Evolutionary conservation across 345 rosid species (phyloP).

Genomic region (Brassica incana): DNA sequence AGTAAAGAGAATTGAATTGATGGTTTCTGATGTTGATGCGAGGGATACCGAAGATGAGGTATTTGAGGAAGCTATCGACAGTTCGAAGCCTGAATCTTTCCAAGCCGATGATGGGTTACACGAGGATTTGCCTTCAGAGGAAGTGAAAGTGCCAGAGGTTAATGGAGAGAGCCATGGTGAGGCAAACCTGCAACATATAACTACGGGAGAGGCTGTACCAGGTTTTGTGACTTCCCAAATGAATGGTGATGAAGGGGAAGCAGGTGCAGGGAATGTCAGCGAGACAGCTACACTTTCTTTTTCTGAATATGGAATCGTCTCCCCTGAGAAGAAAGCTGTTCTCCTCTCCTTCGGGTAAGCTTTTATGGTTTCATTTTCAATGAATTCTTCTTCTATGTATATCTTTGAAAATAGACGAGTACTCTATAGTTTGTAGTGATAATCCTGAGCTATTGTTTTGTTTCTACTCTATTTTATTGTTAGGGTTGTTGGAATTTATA

Average conservation of each 20-base stretch:
- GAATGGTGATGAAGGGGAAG: constrained; percentile 37
- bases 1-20: constrained; percentile 12
- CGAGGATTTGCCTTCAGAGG: constrained; percentile 18
- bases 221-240: constrained; percentile 23
- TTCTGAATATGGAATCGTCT: neutral
- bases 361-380: neutral
- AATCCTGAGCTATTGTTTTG: constrained; percentile 34
- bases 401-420: neutral
- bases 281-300: constrained; percentile 34
- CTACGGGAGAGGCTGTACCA: constrained; percentile 48
- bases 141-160: constrained; percentile 21
- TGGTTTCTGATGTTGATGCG: constrained; percentile 24
- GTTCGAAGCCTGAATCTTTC: constrained; percentile 37
- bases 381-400: neutral
- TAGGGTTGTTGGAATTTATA: neutral
- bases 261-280: constrained; percentile 26
- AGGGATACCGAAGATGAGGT: constrained; percentile 60
- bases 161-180: constrained; percentile 21
- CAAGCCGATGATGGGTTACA: constrained; percentile 6
- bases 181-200: constrained; percentile 27
- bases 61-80: constrained; percentile 69
- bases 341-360: neutral
- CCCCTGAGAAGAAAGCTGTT: neutral
- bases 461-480: neutral
- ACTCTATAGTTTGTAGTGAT: constrained; percentile 10